Percentiles rank a stretch among this genome's conserved stretches.
These are phyloP conservation scores for Croton laevigatus DNA, from an alignment of 441 rosid genomes.

Conservation along the genomic window DNA sequence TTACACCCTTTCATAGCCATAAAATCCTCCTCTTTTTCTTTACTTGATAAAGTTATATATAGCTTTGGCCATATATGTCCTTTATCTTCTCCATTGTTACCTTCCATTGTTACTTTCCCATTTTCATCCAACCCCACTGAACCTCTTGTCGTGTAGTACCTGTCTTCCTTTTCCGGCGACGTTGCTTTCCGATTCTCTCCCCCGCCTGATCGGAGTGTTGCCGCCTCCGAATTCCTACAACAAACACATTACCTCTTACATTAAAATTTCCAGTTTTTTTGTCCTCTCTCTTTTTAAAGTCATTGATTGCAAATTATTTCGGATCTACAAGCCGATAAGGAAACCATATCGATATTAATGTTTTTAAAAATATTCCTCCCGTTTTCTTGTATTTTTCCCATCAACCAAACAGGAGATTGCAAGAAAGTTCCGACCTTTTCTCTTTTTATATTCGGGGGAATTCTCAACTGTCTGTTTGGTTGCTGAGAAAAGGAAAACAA, in stretches of 20 bases:
- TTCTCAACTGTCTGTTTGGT: conserved; percentile 24
- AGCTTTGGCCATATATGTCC: conserved; percentile 61
- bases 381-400: conserved; percentile 3
- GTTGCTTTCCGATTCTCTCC: conserved; percentile 37
- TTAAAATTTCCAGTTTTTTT: conserved; percentile 1
- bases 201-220: conserved; percentile 27
- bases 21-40: conserved; percentile 74
- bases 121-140: conserved; percentile 50
- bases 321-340: conserved; percentile 11
- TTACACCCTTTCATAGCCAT: conserved; percentile 80
- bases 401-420: conserved; percentile 20
- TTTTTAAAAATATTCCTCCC: background rate
- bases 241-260: conserved; percentile 8
- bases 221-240: conserved; percentile 35
- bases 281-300: background rate
- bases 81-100: conserved; percentile 43
- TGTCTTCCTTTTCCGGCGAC: conserved; percentile 51
- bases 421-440: conserved; percentile 8
- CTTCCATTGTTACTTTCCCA: conserved; percentile 44
- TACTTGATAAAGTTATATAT: conserved; percentile 51
- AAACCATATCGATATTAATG: background rate
- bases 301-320: background rate
- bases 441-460: conserved; percentile 12
- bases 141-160: conserved; percentile 52
- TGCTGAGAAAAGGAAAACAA: conserved; percentile 22